Evolutionary conservation across 2,329 filamentous ascomycete species (phyloP), one percentile per base, ranked within the genome.

Genomic region (Trichoderma sp.): DNA sequence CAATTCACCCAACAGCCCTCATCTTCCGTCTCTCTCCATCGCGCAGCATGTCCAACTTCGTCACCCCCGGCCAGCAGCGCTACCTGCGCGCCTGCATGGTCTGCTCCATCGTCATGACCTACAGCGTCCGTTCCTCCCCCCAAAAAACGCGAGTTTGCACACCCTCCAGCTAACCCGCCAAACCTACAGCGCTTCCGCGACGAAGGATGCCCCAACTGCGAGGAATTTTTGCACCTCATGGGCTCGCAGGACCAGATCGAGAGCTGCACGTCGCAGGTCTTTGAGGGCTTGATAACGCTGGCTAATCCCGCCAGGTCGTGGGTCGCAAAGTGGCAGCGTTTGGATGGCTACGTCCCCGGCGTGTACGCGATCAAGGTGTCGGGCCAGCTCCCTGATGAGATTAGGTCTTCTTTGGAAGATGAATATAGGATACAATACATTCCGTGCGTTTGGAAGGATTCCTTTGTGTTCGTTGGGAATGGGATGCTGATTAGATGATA

Each of bases 61-160:
- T 67, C 57, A 67, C 91, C 17, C 86, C 91, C 7, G 86, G 84
- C 77, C 92, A 95, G 80, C 89, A 91, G 82, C 92, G 94, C 80
- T 90, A 92, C 78, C 87, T 97, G 73, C 94, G 95, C 80, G 95
- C 95, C 76, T 99, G 95, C 85, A 97, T 99, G 93, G 93, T 98
- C 73, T 99, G 95, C 87, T 94, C 93, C 65, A 91, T 98, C 77
- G 92, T 98, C 72, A 93, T 94, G 84, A 90, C 92, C 70, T 89
- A 90, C 76, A 85, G 85, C 72, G 91, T 93, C 83, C 73, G 86
- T 78, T 70, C 35, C n/a, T 56, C 34, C 27, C 17, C 39, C 35
- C 7, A 4, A 42, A 9, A 29, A 39, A 27, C 32, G 25, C 32
- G 64, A 60, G 19, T 19, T 22, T 19, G 39, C 25, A n/a, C 17